phyloP scores from a whole-genome alignment of 768 basidiomycete genomes.

The Lentinula detonsa region DNA sequence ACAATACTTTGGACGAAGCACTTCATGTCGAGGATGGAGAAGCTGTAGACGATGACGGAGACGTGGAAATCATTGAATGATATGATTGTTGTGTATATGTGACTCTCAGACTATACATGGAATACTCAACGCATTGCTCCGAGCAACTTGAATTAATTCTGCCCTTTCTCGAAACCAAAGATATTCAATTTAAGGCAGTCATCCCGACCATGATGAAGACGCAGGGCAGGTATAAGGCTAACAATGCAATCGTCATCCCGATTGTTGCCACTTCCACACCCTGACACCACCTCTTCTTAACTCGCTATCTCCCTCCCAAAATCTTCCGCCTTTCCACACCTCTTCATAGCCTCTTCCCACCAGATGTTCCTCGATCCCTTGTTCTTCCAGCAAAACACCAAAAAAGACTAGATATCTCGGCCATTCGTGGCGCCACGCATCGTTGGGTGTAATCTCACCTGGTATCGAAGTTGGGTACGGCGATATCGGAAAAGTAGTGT shows the following conservation, averaged over 20 bases:
- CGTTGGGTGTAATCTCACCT: slow-evolving; percentile 26
- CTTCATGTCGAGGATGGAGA: slow-evolving; percentile 14
- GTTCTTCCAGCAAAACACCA: slow-evolving; percentile 59
- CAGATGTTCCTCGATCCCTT: slow-evolving; percentile 43
- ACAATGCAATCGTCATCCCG: background rate
- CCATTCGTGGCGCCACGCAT: slow-evolving; percentile 70
- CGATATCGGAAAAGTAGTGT: slow-evolving; percentile 61
- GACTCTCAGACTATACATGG: background rate
- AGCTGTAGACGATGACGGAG: slow-evolving; percentile 19
- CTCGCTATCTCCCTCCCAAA: slow-evolving; percentile 71
- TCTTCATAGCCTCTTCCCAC: slow-evolving; percentile 54
- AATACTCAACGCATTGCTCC: no score
- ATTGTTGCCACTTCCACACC: slow-evolving; percentile 51
- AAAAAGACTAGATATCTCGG: slow-evolving; percentile 82
- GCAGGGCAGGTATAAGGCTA: no score
- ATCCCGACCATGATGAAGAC: no score
- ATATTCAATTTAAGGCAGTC: no score
- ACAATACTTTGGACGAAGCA: slow-evolving; percentile 40
- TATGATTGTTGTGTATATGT: background rate
- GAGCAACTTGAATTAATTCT: no score
- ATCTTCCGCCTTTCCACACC: slow-evolving; percentile 57
- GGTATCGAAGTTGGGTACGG: slow-evolving; percentile 46
- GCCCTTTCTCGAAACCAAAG: no score
- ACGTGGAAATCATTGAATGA: background rate
- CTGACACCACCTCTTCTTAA: slow-evolving; percentile 62